Base-by-base conservation (phyloP, 1,284 basidiomycete genomes). In the Flammula alnicola region DNA sequence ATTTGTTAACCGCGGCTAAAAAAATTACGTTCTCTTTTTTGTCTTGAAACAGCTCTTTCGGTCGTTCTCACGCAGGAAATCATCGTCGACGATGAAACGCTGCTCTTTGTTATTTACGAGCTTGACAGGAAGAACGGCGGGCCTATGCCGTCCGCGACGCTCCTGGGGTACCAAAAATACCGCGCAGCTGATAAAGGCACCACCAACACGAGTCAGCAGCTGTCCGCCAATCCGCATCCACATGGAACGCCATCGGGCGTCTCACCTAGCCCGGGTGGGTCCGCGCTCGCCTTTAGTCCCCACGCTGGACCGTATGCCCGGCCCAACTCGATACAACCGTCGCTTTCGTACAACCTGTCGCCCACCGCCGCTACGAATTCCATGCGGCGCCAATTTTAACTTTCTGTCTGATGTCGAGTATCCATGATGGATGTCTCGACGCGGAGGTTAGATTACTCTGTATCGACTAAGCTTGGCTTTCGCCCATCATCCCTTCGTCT, bases 11-110 rank as follows among this genome's bases (percentile, higher is more conserved):
- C 26, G 20, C 17, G 9, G 46, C 47, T 47, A 42, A 45, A 47
- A 50, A 23, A 43, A 17, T 32, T n/a, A n/a, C n/a, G n/a, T n/a
- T n/a, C n/a, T 47, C 11, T 63, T 52, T 58, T 60, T 57, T 61
- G 54, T 64, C 31, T 52, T 61, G 56, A n/a, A n/a, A n/a, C 63
- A 83, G 83, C 70, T 57, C 63, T 74, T 49, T 71, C 76, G 51
- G 79, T 75, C 14, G 73, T 68, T 33, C 75, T 91, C 61, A 81
- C 80, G 26, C 87, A 90, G 69, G 81, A 88, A 69, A 72, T 90
- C 54, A 69, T 81, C 48, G 76, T 82, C 51, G 85, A 88, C 68
- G 77, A 77, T 55, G 74, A 79, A 55, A 75, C 80, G 12, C 68
- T 87, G 38, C 77, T 86, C 37, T 78, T 78, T 55, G 69, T 88